Conservation (phyloP, 2,329 filamentous ascomycete species). For the Alternaria incomplexa region DNA sequence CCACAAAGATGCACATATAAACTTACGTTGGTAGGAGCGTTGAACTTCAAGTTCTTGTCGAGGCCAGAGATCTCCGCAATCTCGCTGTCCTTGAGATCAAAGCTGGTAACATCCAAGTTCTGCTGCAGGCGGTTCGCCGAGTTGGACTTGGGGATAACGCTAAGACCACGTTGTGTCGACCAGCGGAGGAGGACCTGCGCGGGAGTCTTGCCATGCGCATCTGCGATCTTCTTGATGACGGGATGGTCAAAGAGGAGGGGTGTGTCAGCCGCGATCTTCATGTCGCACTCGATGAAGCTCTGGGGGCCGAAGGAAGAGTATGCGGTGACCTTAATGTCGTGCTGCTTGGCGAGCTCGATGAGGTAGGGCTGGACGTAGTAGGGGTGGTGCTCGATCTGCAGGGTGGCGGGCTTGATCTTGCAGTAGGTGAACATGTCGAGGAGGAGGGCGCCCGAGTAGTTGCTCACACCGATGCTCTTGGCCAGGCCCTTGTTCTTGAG, state of each 20-base stretch:
- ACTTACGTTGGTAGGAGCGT: slow-evolving; percentile 45
- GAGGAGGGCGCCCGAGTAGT: slow-evolving; percentile 50
- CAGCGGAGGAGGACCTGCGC: slow-evolving; percentile 86
- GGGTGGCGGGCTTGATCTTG: slow-evolving; percentile 41
- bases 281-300: slow-evolving; percentile 46
- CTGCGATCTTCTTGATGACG: slow-evolving; percentile 72
- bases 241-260: slow-evolving; percentile 44
- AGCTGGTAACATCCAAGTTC: slow-evolving; percentile 43
- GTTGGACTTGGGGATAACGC: slow-evolving; percentile 49
- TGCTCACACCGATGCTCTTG: slow-evolving; percentile 47
- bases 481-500: slow-evolving; percentile 41
- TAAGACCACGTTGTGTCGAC: slow-evolving; percentile 72
- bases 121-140: slow-evolving; percentile 36
- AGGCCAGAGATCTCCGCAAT: slow-evolving; percentile 38
- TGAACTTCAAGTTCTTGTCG: slow-evolving; percentile 43
- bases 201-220: slow-evolving; percentile 68
- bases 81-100: slow-evolving; percentile 38
- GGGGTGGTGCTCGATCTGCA: slow-evolving; percentile 50
- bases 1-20: background rate
- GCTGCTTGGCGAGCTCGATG: slow-evolving; percentile 41
- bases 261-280: slow-evolving; percentile 41
- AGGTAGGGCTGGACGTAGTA: slow-evolving; percentile 45
- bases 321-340: slow-evolving; percentile 43
- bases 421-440: slow-evolving; percentile 63
- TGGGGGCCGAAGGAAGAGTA: slow-evolving; percentile 56